Evolutionary conservation across 345 rosid species (phyloP), one percentile per base, ranked within the genome.

Genomic region (Nasturtium officinale): DNA sequence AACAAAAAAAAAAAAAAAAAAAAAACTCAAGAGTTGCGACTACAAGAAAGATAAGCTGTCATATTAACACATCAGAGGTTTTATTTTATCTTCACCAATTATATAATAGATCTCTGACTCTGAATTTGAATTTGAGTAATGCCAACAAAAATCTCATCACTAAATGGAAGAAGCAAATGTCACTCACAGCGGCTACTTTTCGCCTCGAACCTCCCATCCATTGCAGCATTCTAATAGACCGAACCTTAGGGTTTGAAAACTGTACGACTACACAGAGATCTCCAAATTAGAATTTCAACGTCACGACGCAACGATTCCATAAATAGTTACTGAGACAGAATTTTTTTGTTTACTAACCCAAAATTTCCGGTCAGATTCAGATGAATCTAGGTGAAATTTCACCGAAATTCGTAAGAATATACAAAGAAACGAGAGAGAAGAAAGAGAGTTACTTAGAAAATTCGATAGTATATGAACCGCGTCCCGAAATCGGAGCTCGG

Each of bases 161-260:
- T 8, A 67, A 23, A 29, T 56, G 48, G 5, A 65, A 58, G 43
- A 63, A 56, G 33, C 15, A 54, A 47, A 38, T 68, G 32, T 51
- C 56, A 79, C 82, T 72, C 69, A 92, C 98, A 62, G 96, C 78
- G 3, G 89, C 74, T 60, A 90, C 85, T 83, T 90, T 92, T 68
- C 88, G 86, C 75, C 96, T 81, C 43, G 96, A 90, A 70, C 98
- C 98, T 74, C 97, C 97, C 91, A 85, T 90, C 98, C 98, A 92
- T 53, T 90, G 94, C 79, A 93, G 58, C 98, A 90, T 93, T 69
- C 30, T 66, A 54, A 69, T 25, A 35, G 6, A 32, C 37, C 28
- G 30, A 0, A 5, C n/a, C 56, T 50, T 62, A 62, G 43, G 37
- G 20, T 54, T 62, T 20, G 0, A 1, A 54, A 53, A 53, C 62